Base-by-base conservation (phyloP, 495 filamentous ascomycete species). In the Podospora comata region DNA sequence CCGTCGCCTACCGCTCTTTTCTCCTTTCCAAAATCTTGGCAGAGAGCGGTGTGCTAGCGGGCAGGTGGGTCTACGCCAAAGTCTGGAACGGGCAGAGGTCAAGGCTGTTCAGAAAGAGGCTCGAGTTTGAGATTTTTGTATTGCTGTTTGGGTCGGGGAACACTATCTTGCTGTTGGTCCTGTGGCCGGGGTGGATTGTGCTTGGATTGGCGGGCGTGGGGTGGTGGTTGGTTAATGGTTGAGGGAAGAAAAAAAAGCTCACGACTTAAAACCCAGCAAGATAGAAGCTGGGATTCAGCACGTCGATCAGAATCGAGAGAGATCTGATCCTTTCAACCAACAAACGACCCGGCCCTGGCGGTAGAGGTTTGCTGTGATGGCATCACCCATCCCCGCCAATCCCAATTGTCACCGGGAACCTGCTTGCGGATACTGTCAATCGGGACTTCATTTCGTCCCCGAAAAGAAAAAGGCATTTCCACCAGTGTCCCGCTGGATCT, bases 401-500 rank as follows among this genome's bases (percentile, higher is more conserved):
- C 55, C n/a, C 23, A 58, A 26, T 1, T n/a, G 23, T 23, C 55
- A 58, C 7, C 55, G 11, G 55, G 39, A 16, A 48, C 11, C 19
- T 16, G 61, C 27, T 23, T 23, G 62, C 32, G 48, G 13, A 32
- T 6, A 56, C 9, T 60, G 30, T n/a, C 32, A 44, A 19, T n/a
- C 32, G n/a, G 0, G 23, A 19, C 44, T 55, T 73, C 65, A 77
- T 65, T 71, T 75, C 39, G 39, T 48, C 9, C 39, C 39, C 64
- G 85, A 89, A 73, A 96, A 97, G 83, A 99, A 99, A 77, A 97
- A 97, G 3, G 91, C 85, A 79, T 99, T 99, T 15, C 95, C 94
- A 26, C 89, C 89, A 3, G 86, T 83, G 83, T 99, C 95, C 67
- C 92, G 87, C 75, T 91, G 84, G 64, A 94, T 89, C 76, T 91